Conservation (phyloP, 2,329 filamentous ascomycete genomes). For the Sclerotinia glacialis region DNA sequence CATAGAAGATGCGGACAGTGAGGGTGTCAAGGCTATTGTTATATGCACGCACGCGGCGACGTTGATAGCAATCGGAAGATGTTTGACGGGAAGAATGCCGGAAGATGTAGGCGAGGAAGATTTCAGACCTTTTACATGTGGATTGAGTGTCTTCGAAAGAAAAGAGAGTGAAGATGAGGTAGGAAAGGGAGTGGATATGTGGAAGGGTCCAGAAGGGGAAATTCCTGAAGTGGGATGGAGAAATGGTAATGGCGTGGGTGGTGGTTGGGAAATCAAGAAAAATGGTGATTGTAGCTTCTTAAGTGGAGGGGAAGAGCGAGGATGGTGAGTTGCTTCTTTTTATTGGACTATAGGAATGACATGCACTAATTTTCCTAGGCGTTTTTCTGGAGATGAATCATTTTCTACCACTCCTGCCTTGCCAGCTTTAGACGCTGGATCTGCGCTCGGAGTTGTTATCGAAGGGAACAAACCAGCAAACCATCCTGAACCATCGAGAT, state of each 20-base stretch:
- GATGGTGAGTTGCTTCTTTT: slow-evolving; percentile 61
- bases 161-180: slow-evolving; percentile 42
- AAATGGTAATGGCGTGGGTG: slow-evolving; percentile 60
- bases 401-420: slow-evolving; percentile 44
- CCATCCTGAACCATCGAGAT: slow-evolving; percentile 21
- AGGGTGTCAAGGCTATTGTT: slow-evolving; percentile 67
- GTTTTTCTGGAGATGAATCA: slow-evolving; percentile 57
- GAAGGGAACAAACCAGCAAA: slow-evolving; percentile 35
- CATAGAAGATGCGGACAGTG: slow-evolving; percentile 68
- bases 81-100: slow-evolving; percentile 75
- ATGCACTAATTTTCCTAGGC: slow-evolving; percentile 39
- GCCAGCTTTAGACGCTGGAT: slow-evolving; percentile 37
- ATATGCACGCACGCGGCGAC: slow-evolving; percentile 88
- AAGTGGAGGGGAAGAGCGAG: slow-evolving; percentile 75
- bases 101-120: slow-evolving; percentile 70
- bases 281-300: slow-evolving; percentile 88
- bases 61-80: slow-evolving; percentile 81
- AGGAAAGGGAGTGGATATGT: slow-evolving; percentile 42
- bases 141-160: slow-evolving; percentile 66
- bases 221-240: slow-evolving; percentile 53
- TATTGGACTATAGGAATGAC: background rate
- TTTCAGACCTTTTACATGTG: slow-evolving; percentile 81
- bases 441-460: slow-evolving; percentile 40
- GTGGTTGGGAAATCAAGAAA: slow-evolving; percentile 74
- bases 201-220: slow-evolving; percentile 40